Evolutionary conservation across 345 rosid genomes (phyloP).

Genomic region (Eucalyptus urophylla): DNA sequence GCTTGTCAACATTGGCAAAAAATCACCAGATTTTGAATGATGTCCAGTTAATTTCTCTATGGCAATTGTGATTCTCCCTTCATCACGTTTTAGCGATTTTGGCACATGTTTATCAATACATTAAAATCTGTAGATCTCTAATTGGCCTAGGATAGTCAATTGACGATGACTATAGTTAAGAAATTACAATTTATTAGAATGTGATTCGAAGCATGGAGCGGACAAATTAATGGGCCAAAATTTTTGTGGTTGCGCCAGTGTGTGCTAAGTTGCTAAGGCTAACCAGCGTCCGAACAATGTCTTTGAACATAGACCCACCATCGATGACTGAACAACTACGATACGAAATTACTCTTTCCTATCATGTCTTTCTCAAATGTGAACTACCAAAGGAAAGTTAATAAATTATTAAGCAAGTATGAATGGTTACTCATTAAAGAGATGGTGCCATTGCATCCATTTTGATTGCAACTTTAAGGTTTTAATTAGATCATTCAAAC

Average conservation of each 20-base stretch:
- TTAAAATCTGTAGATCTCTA: neutral
- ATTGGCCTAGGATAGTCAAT: neutral
- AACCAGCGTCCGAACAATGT: neutral
- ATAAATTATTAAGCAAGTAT: fast-evolving
- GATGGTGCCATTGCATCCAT: too few relatives aligned
- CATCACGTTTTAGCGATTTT: neutral
- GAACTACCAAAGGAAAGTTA: neutral
- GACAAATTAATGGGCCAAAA: neutral
- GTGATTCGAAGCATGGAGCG: neutral
- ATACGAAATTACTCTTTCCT: neutral
- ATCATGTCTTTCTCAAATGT: neutral
- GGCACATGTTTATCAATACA: neutral
- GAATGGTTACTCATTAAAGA: too few relatives aligned
- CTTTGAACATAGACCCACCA: neutral
- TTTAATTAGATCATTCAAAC: too few relatives aligned
- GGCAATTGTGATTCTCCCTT: neutral
- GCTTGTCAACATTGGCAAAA: too few relatives aligned
- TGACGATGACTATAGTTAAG: neutral
- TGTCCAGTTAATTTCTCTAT: neutral
- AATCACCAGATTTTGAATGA: too few relatives aligned
- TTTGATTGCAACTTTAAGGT: neutral
- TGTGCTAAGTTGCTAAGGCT: neutral
- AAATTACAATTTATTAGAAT: too few relatives aligned
- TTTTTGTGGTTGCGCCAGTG: neutral
- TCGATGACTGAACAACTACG: neutral